phyloP scores from a whole-genome alignment of 495 filamentous ascomycete genomes.

The Trichoderma parareesei region DNA sequence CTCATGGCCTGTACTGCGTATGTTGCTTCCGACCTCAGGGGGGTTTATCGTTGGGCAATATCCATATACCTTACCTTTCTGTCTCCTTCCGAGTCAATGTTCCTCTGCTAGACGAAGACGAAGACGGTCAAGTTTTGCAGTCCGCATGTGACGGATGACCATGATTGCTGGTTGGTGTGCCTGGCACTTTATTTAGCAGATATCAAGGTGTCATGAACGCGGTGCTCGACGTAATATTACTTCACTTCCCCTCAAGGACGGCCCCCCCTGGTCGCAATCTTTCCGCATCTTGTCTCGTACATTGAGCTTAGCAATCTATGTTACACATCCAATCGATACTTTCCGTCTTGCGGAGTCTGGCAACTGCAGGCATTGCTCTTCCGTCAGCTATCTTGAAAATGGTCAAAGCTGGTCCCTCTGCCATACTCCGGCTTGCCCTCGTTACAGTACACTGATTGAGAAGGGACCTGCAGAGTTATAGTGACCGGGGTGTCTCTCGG shows the following conservation, averaged over 20 bases:
- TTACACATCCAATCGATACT: not conserved
- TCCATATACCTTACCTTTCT: not conserved
- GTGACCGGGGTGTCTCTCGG: not conserved
- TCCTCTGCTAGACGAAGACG: not conserved
- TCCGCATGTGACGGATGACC: not conserved
- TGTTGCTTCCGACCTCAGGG: too few species aligned
- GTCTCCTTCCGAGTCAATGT: not conserved
- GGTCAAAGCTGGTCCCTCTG: not conserved
- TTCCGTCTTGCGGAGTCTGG: not conserved
- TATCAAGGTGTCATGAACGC: not conserved
- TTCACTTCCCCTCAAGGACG: not conserved
- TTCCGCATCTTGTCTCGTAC: slow-evolving; percentile 4
- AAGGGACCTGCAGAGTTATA: not conserved
- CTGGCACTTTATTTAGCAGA: not conserved
- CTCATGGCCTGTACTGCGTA: too few species aligned
- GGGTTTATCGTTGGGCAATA: not conserved
- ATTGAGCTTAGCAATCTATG: not conserved
- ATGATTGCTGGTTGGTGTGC: not conserved
- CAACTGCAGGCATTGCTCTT: not conserved
- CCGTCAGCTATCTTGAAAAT: not conserved
- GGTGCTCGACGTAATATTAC: slow-evolving; percentile 1
- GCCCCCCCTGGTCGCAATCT: not conserved
- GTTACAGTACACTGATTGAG: not conserved
- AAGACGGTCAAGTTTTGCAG: not conserved
- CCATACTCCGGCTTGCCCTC: not conserved